Evolutionary conservation across 1,284 basidiomycete species (phyloP).

Genomic region (Agroathelia rolfsii): DNA sequence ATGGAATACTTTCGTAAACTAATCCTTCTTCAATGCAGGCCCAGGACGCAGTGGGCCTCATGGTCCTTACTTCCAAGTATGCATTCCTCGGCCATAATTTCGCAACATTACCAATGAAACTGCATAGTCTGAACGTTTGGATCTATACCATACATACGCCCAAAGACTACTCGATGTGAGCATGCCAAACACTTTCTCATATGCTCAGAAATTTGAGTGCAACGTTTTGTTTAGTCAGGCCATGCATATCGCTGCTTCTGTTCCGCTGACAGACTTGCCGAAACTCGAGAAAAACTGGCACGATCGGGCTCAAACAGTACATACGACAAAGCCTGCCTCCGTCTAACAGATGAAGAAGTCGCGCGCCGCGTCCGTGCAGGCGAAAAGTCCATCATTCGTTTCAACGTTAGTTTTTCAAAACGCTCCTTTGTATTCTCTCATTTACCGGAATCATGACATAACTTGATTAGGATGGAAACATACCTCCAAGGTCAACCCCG

Average conservation of each 20-base stretch:
- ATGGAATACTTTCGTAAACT: not conserved
- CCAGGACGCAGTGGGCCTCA: conserved; percentile 67
- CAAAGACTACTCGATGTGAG: conserved; percentile 67
- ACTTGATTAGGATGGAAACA: conserved; percentile 37
- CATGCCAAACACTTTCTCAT: conserved; percentile 8
- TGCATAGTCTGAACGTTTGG: conserved; percentile 75
- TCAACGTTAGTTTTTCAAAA: conserved; percentile 54
- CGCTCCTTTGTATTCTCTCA: conserved; percentile 5
- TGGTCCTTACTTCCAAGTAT: conserved; percentile 77
- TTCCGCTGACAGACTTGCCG: conserved; percentile 54
- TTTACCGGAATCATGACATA: conserved; percentile 15
- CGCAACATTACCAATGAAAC: conserved; percentile 3
- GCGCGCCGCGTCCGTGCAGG: conserved; percentile 63
- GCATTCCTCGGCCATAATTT: conserved; percentile 7
- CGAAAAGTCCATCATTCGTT: conserved; percentile 73
- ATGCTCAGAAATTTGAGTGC: not conserved
- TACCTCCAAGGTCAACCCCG: conserved; percentile 36
- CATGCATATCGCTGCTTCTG: conserved; percentile 97
- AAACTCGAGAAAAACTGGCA: conserved; percentile 59
- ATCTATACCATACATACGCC: conserved; percentile 73
- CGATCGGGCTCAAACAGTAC: conserved; percentile 63
- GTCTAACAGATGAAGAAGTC: conserved; percentile 80
- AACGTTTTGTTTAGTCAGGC: conserved; percentile 44
- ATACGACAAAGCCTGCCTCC: conserved; percentile 81
- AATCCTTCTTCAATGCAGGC: conserved; percentile 33